Percentiles rank a stretch among this genome's conserved stretches.
These are phyloP conservation scores for Phyllosticta citribraziliensis DNA, from an alignment of 2,329 filamentous ascomycete species.

Conservation along the genomic window DNA sequence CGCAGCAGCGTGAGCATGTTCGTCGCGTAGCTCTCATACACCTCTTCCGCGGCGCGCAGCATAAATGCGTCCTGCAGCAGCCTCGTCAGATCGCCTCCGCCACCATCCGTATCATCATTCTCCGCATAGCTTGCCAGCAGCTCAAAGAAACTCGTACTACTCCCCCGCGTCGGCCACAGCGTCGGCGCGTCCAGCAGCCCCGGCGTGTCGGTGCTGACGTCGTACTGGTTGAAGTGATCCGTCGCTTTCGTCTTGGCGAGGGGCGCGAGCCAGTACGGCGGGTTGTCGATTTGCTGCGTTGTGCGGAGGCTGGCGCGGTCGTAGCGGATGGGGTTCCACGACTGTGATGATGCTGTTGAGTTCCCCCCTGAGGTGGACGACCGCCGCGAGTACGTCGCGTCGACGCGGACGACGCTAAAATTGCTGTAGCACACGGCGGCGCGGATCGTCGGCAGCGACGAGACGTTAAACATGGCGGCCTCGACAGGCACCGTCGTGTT, in stretches of 20 bases:
- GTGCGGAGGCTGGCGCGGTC: neutral
- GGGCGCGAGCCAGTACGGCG: constrained; percentile 1
- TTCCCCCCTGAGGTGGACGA: neutral
- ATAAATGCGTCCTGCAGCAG: neutral
- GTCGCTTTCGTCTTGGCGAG: neutral
- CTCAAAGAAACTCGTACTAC: constrained; percentile 6
- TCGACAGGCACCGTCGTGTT: neutral
- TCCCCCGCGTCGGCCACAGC: constrained; percentile 6
- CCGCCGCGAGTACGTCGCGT: constrained; percentile 1
- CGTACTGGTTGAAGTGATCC: constrained; percentile 6
- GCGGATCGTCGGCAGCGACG: neutral
- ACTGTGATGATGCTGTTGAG: neutral
- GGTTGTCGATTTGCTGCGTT: neutral
- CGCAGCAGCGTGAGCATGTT: constrained; percentile 6
- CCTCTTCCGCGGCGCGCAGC: neutral
- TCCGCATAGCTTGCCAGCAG: neutral
- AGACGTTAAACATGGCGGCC: constrained; percentile 1
- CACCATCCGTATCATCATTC: no score
- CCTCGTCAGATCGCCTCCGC: neutral
- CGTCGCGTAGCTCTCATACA: neutral
- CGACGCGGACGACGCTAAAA: constrained; percentile 1
- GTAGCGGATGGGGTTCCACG: constrained; percentile 6
- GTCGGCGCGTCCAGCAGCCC: neutral
- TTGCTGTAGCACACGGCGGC: constrained; percentile 2
- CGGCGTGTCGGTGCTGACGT: neutral